These are phyloP conservation scores for Acer negundo DNA, from an alignment of 345 rosid species.

Conservation along the genomic window DNA sequence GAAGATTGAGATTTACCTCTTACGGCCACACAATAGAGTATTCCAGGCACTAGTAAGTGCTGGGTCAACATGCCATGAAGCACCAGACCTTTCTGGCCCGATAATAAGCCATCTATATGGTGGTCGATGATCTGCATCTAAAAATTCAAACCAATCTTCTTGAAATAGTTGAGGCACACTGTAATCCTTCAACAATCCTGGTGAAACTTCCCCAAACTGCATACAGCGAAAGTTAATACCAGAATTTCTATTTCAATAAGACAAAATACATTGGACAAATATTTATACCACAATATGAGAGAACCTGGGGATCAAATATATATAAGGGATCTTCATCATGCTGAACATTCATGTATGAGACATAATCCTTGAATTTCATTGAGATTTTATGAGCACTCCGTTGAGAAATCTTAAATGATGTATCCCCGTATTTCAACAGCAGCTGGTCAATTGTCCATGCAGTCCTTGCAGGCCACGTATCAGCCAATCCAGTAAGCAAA, in stretches of 20 bases:
- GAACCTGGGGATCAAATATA: slow-evolving; percentile 89
- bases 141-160: slow-evolving; percentile 85
- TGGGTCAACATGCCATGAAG: slow-evolving; percentile 99
- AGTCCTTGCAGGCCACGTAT: slow-evolving; percentile 85
- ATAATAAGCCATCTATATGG: slow-evolving; percentile 91
- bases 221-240: slow-evolving; percentile 21
- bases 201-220: slow-evolving; percentile 91
- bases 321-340: slow-evolving; percentile 96
- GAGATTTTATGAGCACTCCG: slow-evolving; percentile 60
- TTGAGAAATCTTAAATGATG: slow-evolving; percentile 79
- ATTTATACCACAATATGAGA: not conserved
- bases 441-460: slow-evolving; percentile 82
- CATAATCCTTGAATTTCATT: slow-evolving; percentile 84
- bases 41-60: slow-evolving; percentile 99
- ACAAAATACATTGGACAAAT: not conserved
- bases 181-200: slow-evolving; percentile 77
- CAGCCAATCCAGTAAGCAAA: slow-evolving; percentile 76
- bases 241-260: slow-evolving; percentile 6
- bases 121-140: slow-evolving; percentile 74
- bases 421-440: slow-evolving; percentile 61
- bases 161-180: slow-evolving; percentile 78
- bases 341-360: slow-evolving; percentile 71
- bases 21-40: slow-evolving; percentile 87
- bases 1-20: slow-evolving; percentile 55
- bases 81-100: slow-evolving; percentile 99